Evolutionary conservation across 768 basidiomycete genomes (phyloP).

Genomic region (Mycena pura): DNA sequence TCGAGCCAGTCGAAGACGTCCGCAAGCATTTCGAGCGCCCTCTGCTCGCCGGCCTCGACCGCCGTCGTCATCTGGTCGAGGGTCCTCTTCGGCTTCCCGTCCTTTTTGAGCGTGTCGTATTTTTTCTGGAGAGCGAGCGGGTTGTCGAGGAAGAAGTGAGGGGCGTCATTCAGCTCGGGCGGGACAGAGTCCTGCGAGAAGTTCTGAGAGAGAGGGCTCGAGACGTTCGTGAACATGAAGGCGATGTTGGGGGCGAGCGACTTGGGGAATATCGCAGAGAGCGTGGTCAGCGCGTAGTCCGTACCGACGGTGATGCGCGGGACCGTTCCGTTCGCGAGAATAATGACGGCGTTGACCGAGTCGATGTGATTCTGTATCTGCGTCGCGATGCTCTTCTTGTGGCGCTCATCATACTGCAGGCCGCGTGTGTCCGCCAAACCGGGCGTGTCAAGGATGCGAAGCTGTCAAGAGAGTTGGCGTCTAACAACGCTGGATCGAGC

Average conservation of each 20-base stretch:
- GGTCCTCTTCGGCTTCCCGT: conserved; percentile 8
- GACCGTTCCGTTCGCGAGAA: conserved; percentile 37
- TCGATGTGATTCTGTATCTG: conserved; percentile 27
- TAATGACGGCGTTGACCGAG: conserved; percentile 33
- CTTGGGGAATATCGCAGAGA: conserved; percentile 33
- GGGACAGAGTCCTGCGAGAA: conserved; percentile 28
- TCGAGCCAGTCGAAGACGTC: conserved; percentile 25
- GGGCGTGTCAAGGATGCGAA: conserved; percentile 37
- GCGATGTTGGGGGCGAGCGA: conserved; percentile 32
- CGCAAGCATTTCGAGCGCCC: conserved; percentile 11
- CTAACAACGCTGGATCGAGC: no score
- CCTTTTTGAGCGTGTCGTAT: not conserved
- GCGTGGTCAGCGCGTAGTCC: conserved; percentile 32
- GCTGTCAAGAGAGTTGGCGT: no score
- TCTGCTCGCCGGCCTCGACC: not conserved
- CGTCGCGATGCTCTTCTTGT: conserved; percentile 34
- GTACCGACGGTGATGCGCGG: conserved; percentile 32
- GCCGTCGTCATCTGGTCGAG: not conserved
- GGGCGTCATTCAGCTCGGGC: conserved; percentile 8
- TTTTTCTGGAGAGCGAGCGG: conserved; percentile 2
- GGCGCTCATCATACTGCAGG: conserved; percentile 29
- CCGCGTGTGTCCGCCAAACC: conserved; percentile 39
- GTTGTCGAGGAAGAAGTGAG: conserved; percentile 21
- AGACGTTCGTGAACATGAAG: conserved; percentile 31
- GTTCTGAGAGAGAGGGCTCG: conserved; percentile 24